These are phyloP conservation scores for Adansonia grandidieri DNA, from an alignment of 441 rosid species.

Conservation along the genomic window DNA sequence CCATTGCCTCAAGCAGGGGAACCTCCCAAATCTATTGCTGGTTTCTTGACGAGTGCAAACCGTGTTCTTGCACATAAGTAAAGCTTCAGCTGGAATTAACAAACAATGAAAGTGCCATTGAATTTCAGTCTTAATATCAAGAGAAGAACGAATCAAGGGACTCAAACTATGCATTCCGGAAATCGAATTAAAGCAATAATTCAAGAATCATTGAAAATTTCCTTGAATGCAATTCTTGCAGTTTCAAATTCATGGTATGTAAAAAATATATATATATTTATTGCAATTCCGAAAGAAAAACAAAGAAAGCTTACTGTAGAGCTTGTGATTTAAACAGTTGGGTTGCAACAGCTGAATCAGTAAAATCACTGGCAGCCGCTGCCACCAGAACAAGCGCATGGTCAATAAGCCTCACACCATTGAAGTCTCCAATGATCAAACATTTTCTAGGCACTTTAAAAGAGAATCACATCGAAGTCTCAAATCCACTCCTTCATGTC, in stretches of 20 bases:
- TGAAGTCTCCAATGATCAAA: constrained; percentile 25
- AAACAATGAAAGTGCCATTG: not conserved
- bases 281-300: not conserved
- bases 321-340: constrained; percentile 24
- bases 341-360: constrained; percentile 41
- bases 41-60: constrained; percentile 28
- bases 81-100: constrained; percentile 40
- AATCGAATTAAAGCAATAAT: not conserved
- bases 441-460: constrained; percentile 20
- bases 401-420: constrained; percentile 40
- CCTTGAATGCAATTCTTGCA: not conserved
- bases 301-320: constrained; percentile 35
- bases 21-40: constrained; percentile 30
- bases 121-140: not conserved
- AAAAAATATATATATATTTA: not conserved
- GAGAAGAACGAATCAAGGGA: constrained; percentile 1
- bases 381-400: constrained; percentile 53
- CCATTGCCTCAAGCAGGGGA: constrained; percentile 38
- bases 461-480: not conserved
- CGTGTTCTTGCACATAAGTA: constrained; percentile 37
- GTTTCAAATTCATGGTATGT: not conserved
- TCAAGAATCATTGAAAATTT: not conserved
- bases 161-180: not conserved
- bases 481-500: not conserved
- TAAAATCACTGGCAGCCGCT: constrained; percentile 40